Evolutionary conservation across 768 basidiomycete species (phyloP).

Genomic region (Butyriboletus loyo): DNA sequence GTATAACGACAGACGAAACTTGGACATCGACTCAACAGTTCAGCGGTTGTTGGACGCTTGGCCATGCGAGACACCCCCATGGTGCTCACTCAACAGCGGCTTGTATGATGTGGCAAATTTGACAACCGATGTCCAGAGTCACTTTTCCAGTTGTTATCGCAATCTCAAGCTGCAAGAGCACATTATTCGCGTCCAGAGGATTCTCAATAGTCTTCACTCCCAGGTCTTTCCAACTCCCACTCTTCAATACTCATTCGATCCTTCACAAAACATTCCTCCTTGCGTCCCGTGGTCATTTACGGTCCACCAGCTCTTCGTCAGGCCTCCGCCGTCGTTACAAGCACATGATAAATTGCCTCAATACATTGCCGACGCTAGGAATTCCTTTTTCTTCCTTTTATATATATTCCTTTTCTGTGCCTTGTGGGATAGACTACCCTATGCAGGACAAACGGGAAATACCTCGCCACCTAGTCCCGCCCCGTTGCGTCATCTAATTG

Average conservation of each 20-base stretch:
- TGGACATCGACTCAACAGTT: slow-evolving; percentile 3
- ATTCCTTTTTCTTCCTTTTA: too few species aligned
- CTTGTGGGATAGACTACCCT: too few species aligned
- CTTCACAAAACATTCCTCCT: not conserved
- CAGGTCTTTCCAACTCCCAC: not conserved
- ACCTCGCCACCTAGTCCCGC: not conserved
- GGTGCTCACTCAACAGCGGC: not conserved
- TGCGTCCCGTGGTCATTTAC: not conserved
- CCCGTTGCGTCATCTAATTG: slow-evolving; percentile 7
- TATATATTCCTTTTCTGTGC: too few species aligned
- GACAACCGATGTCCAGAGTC: not conserved
- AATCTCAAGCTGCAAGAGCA: slow-evolving; percentile 17
- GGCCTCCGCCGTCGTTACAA: slow-evolving; percentile 1
- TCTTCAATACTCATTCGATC: slow-evolving; percentile 7
- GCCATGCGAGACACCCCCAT: slow-evolving; percentile 20
- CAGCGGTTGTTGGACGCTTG: slow-evolving; percentile 7
- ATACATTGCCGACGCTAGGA: not conserved
- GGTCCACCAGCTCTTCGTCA: slow-evolving; percentile 1
- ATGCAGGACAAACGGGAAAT: too few species aligned
- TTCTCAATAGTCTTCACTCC: not conserved
- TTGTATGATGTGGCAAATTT: slow-evolving; percentile 7
- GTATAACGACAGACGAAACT: slow-evolving; percentile 5
- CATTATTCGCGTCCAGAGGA: slow-evolving; percentile 7
- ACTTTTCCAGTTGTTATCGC: slow-evolving; percentile 19
- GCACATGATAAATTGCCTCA: not conserved